Evolutionary conservation across 2,329 filamentous ascomycete genomes (phyloP), one percentile per base, ranked within the genome.

Genomic region (Scopulariopsis brevicaulis): DNA sequence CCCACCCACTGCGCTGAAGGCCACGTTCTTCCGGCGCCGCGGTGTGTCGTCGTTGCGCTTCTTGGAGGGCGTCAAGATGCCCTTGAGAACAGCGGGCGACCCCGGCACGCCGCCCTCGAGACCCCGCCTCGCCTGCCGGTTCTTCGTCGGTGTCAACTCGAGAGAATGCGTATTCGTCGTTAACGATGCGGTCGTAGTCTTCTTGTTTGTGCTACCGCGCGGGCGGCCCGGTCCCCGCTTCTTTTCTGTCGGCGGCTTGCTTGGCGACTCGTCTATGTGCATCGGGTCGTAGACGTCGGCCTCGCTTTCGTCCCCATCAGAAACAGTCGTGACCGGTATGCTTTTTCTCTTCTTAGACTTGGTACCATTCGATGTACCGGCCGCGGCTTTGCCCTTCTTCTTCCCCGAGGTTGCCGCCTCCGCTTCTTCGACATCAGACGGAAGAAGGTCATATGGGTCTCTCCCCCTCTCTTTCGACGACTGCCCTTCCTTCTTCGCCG

Each of bases 51-150:
- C 67, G 10, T 60, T 61, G 51, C 65, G 69, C 59, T 73, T 75
- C 66, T 77, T 81, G 20, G 71, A 73, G 3, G 83, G 81, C 2
- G 79, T 78, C 50, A 84, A 65, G 58, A 85, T 85, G 8, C 81
- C 74, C 64, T 79, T 83, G 11, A 78, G 73, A 53, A 53, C 25
- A n/a, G 67, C 61, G 43, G 60, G 50, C 37, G 57, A 59, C 3
- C 6, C 37, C 46, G 32, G 20, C 18, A 50, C 15, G 24, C 10
- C 28, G 32, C 20, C n/a, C 1, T 22, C 55, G 32, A 53, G 15
- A 8, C 18, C n/a, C n/a, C 25, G n/a, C 32, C 34, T 57, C 15
- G 20, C n/a, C 24, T 52, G 46, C 2, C 51, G 25, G 24, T n/a
- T 53, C 24, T 50, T 50, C 6, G 46, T 50, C 6, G 46, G 46